Percentiles rank a stretch among this genome's conserved stretches.
Conservation (phyloP, 108 stramenopile species). For the Thalassiosira profunda region DNA sequence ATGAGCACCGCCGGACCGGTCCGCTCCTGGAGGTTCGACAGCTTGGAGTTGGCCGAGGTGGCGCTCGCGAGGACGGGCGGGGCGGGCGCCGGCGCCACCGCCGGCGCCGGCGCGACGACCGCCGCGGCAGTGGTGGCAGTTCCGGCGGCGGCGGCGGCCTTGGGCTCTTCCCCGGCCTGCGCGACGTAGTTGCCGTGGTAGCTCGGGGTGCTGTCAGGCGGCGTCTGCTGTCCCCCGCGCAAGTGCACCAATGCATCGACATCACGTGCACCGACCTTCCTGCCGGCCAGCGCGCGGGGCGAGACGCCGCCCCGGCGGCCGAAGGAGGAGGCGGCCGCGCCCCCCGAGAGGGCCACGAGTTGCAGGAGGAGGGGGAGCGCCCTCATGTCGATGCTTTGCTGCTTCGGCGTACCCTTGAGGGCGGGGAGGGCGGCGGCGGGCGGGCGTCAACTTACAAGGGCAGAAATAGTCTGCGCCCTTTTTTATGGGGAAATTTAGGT, state of each 20-base stretch:
- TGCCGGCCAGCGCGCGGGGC: neutral
- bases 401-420: too few species aligned
- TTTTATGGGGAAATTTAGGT: conserved; percentile 59
- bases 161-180: conserved; percentile 17
- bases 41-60: conserved; percentile 23
- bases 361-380: too few species aligned
- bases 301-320: too few species aligned
- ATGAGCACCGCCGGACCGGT: conserved; percentile 60
- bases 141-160: conserved; percentile 1
- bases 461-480: neutral
- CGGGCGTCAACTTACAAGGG: neutral
- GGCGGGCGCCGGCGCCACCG: neutral
- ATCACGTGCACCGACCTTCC: conserved; percentile 2
- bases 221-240: conserved; percentile 41
- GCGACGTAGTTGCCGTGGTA: conserved; percentile 44
- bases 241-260: neutral
- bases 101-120: neutral
- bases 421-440: neutral
- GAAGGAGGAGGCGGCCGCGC: neutral
- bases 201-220: conserved; percentile 13
- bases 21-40: conserved; percentile 53
- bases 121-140: neutral
- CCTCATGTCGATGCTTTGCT: too few species aligned
- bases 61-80: conserved; percentile 19
- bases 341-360: too few species aligned